A percentile compares a stretch with the other conserved stretches of the same genome.
Evolutionary conservation across 2,329 filamentous ascomycete species (phyloP).

Genomic region (Pseudogymnoascus sp.): DNA sequence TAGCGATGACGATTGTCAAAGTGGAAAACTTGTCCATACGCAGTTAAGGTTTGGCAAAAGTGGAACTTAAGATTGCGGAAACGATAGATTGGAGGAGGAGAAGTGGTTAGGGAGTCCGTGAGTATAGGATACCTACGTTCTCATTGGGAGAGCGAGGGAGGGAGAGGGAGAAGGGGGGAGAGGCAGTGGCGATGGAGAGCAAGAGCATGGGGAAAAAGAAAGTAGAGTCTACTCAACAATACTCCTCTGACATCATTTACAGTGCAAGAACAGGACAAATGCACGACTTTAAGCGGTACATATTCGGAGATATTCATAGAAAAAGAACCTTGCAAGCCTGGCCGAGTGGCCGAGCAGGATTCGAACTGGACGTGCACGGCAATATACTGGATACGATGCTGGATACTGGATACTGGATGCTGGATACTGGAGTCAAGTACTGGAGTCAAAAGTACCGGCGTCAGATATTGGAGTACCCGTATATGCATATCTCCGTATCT

Average conservation of each 20-base stretch:
- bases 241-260: not conserved
- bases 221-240: not conserved
- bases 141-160: not conserved
- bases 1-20: constrained; percentile 1
- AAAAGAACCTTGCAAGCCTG: not conserved
- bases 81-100: not conserved
- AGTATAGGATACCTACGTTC: not conserved
- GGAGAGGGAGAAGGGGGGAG: not conserved
- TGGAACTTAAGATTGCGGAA: not conserved
- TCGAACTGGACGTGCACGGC: not conserved
- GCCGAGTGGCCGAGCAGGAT: not conserved
- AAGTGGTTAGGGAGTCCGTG: not conserved
- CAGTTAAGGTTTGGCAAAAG: not conserved
- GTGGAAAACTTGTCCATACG: not conserved
- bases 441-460: not conserved
- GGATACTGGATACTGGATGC: too few relatives aligned
- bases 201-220: not conserved
- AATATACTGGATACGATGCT: not conserved
- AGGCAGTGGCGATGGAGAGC: not conserved
- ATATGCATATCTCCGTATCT: not conserved
- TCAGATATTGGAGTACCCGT: not conserved
- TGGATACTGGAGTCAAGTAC: too few relatives aligned
- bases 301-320: constrained; percentile 1
- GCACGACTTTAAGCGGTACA: not conserved
- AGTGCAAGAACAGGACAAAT: not conserved